These are phyloP conservation scores for Auricularia sp. DNA, from an alignment of 768 basidiomycete genomes.

Conservation along the genomic window DNA sequence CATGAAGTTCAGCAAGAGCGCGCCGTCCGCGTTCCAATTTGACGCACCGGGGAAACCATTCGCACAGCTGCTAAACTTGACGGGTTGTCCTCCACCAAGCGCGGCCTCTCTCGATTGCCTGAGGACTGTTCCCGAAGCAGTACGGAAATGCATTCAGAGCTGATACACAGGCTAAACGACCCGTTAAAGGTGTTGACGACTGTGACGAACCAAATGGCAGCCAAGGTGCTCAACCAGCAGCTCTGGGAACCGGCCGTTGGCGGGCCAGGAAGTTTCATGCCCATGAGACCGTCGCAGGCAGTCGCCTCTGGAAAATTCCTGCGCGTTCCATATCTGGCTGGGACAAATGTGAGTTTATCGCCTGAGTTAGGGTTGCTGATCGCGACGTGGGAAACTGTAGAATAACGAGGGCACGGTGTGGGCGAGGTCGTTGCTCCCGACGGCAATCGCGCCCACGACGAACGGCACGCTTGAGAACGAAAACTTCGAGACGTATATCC, in stretches of 20 bases:
- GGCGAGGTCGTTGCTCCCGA: conserved; percentile 28
- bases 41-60: conserved; percentile 45
- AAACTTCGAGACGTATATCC: conserved; percentile 39
- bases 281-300: conserved; percentile 9
- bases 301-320: conserved; percentile 14
- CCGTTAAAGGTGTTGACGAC: conserved; percentile 5
- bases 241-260: conserved; percentile 16
- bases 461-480: conserved; percentile 25
- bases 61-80: conserved; percentile 31
- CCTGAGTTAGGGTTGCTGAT: not conserved
- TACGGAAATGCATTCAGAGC: conserved; percentile 8
- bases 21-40: conserved; percentile 33
- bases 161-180: not conserved
- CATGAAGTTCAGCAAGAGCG: conserved; percentile 35
- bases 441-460: conserved; percentile 18
- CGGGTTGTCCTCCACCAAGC: conserved; percentile 29
- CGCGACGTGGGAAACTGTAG: conserved; percentile 15
- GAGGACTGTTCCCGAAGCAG: conserved; percentile 35
- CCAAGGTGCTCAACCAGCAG: conserved; percentile 10
- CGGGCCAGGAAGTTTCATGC: conserved; percentile 12
- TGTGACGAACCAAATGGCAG: conserved; percentile 8
- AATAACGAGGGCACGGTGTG: conserved; percentile 45
- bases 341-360: conserved; percentile 10
- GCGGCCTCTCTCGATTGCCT: conserved; percentile 32
- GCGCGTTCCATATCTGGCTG: conserved; percentile 11